A percentile compares a stretch with the other conserved stretches of the same genome.
Evolutionary conservation across 345 rosid species (phyloP).

Genomic region (Sonneratia caseolaris): DNA sequence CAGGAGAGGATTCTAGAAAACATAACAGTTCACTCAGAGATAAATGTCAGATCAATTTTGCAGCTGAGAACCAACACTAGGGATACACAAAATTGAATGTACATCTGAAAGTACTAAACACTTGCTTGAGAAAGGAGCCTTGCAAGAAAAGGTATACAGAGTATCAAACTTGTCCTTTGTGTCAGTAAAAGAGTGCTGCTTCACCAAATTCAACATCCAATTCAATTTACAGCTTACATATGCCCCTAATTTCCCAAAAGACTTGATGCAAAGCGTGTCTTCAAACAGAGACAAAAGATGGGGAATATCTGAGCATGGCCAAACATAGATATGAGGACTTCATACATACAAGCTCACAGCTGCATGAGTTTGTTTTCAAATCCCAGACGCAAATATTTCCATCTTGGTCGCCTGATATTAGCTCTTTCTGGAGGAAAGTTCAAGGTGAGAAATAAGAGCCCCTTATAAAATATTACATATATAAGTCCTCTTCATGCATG

Average conservation of each 20-base stretch:
- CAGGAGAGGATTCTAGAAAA: neutral
- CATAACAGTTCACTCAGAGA: neutral
- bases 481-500: neutral
- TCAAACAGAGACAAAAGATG: too few relatives aligned
- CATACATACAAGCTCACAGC: slow-evolving; percentile 74
- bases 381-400: slow-evolving; percentile 98
- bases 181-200: neutral
- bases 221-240: neutral
- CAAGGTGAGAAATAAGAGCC: neutral
- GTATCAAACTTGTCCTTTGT: neutral
- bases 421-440: slow-evolving; percentile 52
- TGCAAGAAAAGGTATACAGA: too few relatives aligned
- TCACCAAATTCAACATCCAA: neutral
- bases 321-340: neutral
- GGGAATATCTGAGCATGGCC: too few relatives aligned
- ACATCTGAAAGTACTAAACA: neutral
- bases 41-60: neutral
- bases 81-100: neutral
- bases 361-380: slow-evolving; percentile 87
- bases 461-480: neutral
- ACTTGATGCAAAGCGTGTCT: neutral
- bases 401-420: slow-evolving; percentile 94
- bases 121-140: neutral
- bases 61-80: neutral
- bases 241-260: neutral